phyloP scores from a whole-genome alignment of 2,329 filamentous ascomycete genomes.

The Exophiala dermatitidis region DNA sequence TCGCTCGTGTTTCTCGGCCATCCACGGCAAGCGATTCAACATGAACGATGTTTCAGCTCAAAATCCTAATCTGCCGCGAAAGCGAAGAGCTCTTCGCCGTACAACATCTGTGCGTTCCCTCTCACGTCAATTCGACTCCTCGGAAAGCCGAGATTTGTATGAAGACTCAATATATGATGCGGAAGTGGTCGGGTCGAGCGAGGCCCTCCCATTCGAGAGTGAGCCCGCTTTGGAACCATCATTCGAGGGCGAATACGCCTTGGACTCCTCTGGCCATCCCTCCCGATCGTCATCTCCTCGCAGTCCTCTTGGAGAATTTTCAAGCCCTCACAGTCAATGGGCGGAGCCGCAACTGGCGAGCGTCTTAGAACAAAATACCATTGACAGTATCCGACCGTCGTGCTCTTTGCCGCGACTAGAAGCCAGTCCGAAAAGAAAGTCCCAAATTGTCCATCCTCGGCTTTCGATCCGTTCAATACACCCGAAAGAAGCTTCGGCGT shows the following conservation, averaged over 20 bases:
- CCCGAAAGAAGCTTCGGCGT: background rate
- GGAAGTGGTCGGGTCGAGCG: constrained; percentile 29
- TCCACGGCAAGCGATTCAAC: background rate
- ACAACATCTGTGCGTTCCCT: constrained; percentile 22
- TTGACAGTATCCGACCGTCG: constrained; percentile 24
- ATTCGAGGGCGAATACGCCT: constrained; percentile 10
- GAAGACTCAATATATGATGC: constrained; percentile 37
- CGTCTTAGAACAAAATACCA: constrained; percentile 29
- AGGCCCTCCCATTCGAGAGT: constrained; percentile 14
- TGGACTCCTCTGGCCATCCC: background rate
- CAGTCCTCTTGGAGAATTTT: background rate
- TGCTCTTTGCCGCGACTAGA: constrained; percentile 9
- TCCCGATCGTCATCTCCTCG: constrained; percentile 25
- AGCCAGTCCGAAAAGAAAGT: background rate
- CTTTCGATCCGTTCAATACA: constrained; percentile 9
- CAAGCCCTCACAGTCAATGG: constrained; percentile 25
- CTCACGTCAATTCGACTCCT: constrained; percentile 26
- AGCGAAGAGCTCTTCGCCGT: constrained; percentile 11
- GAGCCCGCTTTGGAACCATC: background rate
- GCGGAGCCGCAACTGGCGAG: constrained; percentile 26
- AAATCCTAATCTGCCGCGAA: background rate
- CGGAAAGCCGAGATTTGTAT: constrained; percentile 32
- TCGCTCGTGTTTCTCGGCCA: no score
- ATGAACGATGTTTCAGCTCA: background rate
- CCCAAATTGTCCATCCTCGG: background rate